A percentile compares a stretch with the other conserved stretches of the same genome.
Evolutionary conservation across 345 rosid genomes (phyloP).

Genomic region (Arabis hirsuta): DNA sequence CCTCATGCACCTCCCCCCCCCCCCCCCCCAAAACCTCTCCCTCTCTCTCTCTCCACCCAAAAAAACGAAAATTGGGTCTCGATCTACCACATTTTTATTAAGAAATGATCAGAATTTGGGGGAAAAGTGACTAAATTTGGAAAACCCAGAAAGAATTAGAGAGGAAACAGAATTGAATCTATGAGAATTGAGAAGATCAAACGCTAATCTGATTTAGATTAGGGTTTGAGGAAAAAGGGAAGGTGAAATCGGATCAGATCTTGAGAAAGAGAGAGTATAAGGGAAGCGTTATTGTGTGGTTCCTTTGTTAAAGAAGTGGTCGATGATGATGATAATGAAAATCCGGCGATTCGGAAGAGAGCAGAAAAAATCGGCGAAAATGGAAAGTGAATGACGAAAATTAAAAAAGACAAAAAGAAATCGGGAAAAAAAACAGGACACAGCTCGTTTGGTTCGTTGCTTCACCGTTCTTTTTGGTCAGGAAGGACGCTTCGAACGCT

Average conservation of each 20-base stretch:
- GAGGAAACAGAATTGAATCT: slow-evolving; percentile 2
- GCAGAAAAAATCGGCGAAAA: slow-evolving; percentile 22
- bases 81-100: slow-evolving; percentile 55
- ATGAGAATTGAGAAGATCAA: slow-evolving; percentile 5
- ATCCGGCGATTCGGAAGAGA: slow-evolving; percentile 34
- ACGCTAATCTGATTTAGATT: slow-evolving; percentile 19
- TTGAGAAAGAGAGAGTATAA: slow-evolving; percentile 9
- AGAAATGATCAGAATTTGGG: slow-evolving; percentile 13
- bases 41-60: neutral
- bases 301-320: neutral
- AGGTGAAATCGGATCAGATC: slow-evolving; percentile 37
- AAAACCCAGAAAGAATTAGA: slow-evolving; percentile 16
- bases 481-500: slow-evolving; percentile 17
- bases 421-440: slow-evolving; percentile 10
- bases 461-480: slow-evolving; percentile 32
- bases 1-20: slow-evolving; percentile 68
- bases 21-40: slow-evolving; percentile 17
- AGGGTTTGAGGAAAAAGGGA: slow-evolving; percentile 35
- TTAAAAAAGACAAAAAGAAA: slow-evolving; percentile 27
- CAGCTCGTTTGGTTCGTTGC: slow-evolving; percentile 27
- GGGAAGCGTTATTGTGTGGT: slow-evolving; percentile 14
- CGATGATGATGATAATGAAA: neutral
- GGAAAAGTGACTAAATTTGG: slow-evolving; percentile 30
- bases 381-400: slow-evolving; percentile 35
- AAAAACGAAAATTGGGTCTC: slow-evolving; percentile 52